Base-by-base conservation (phyloP, 305 asterid genomes). In the Ruellia speciosa region DNA sequence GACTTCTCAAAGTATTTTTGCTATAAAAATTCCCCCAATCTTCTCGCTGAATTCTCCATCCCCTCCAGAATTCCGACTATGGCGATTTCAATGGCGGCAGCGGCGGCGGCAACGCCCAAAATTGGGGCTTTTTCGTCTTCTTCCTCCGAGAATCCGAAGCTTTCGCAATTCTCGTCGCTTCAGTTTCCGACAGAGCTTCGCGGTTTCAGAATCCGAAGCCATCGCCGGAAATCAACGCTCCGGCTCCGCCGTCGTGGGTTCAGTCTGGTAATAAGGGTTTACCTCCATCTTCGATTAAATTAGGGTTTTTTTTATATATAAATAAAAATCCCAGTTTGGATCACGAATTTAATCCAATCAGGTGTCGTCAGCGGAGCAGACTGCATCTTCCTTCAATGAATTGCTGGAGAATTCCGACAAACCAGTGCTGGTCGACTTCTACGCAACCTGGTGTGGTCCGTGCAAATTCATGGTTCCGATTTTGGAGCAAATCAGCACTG, bases 391-490 rank as follows among this genome's bases (percentile, higher is more conserved):
- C 52, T 80, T 92, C 14, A 94, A 85, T 33, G 96, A 88, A 60
- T 56, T 85, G 73, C 66, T 88, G 81, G 81, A 81, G 60, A 79
- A 72, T 34, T 68, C 94, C 16, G 93, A 88, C 47, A 92, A 85
- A 66, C 95, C 98, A 14, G 80, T 92, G 47, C 62, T 92, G 77
- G 96, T 92, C 10, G 98, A 92, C 74, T 92, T 92, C 75, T 88
- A 92, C 71, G 98, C 98, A 35, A 92, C 96, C 57, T 92, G 98
- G 98, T 92, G 98, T 34, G 98, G 98, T 51, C 98, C 98, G 47
- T 92, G 98, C 82, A 90, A 85, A 60, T 79, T 82, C 65, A 92
- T 92, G 96, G 93, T 77, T 66, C 96, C 98, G 31, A 71, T 92
- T 63, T 93, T 92, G 60, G 82, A 84, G 2, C 75, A 88, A 69